Conservation (phyloP, 2,329 filamentous ascomycete species). For the Apiospora malaysiana region DNA sequence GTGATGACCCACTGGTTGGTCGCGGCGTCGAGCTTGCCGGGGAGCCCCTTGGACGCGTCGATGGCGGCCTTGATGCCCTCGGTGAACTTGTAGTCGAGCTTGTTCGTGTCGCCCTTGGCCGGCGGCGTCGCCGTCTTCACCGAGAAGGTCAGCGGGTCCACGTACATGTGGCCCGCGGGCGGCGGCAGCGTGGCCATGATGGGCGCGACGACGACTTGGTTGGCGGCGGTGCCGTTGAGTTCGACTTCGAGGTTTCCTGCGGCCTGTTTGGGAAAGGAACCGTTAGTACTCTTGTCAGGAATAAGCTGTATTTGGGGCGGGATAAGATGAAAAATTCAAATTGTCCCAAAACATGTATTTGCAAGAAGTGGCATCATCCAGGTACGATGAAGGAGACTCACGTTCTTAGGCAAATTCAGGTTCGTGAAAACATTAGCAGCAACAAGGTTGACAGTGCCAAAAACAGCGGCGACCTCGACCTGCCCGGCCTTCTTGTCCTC, state of each 20-base stretch:
- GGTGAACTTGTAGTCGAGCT: slow-evolving; percentile 29
- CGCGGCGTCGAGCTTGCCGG: slow-evolving; percentile 26
- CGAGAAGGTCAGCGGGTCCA: slow-evolving; percentile 27
- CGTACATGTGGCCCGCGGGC: slow-evolving; percentile 26
- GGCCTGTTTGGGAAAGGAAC: neutral
- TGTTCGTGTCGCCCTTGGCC: slow-evolving; percentile 23
- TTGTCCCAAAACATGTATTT: neutral
- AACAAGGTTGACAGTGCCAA: slow-evolving; percentile 24
- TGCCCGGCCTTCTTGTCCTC: slow-evolving; percentile 22
- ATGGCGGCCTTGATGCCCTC: slow-evolving; percentile 23
- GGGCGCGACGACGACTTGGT: slow-evolving; percentile 25
- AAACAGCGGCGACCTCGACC: slow-evolving; percentile 22
- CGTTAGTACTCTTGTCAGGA: neutral
- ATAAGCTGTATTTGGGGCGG: fast-evolving
- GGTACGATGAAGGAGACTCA: slow-evolving; percentile 6
- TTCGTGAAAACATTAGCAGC: slow-evolving; percentile 23
- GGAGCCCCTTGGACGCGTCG: slow-evolving; percentile 22
- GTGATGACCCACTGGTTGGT: slow-evolving; percentile 25
- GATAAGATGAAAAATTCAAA: too few relatives aligned
- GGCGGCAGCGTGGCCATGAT: slow-evolving; percentile 22
- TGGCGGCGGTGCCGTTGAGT: slow-evolving; percentile 26
- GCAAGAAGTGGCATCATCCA: neutral
- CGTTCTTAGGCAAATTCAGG: slow-evolving; percentile 24
- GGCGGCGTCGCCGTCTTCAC: slow-evolving; percentile 21
- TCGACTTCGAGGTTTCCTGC: slow-evolving; percentile 27